Conservation (phyloP, 768 basidiomycete species). For the Rhizopogon vinicolor region DNA sequence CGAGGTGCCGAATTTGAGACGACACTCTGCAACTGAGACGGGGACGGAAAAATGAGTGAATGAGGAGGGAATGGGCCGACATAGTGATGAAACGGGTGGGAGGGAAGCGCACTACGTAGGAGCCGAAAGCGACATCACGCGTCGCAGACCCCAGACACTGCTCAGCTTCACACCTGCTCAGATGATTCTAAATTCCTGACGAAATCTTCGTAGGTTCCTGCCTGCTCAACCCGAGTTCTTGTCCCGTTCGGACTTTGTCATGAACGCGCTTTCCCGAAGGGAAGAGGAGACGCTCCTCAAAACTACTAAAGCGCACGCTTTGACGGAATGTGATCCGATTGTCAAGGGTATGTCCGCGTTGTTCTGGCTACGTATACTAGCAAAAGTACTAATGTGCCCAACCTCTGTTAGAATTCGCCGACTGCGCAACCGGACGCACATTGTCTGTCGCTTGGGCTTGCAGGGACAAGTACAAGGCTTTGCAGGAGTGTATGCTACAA, state of each 20-base stretch:
- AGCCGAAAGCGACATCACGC: too few species aligned
- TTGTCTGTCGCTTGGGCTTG: conserved; percentile 87
- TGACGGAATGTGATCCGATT: conserved; percentile 71
- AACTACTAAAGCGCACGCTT: conserved; percentile 71
- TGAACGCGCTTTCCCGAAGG: conserved; percentile 83
- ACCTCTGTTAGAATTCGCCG: conserved; percentile 62
- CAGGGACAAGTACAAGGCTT: conserved; percentile 55
- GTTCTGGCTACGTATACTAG: neutral
- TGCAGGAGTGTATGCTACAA: conserved; percentile 77
- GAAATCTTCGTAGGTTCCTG: too few species aligned
- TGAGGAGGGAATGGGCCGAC: conserved; percentile 6
- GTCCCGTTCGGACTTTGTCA: conserved; percentile 19
- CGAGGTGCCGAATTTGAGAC: conserved; percentile 37
- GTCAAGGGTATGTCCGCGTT: conserved; percentile 53
- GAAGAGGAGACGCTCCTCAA: conserved; percentile 87
- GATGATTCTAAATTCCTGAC: too few species aligned
- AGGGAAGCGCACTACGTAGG: neutral
- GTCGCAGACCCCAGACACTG: neutral
- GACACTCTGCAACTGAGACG: conserved; percentile 1
- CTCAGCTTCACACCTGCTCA: too few species aligned
- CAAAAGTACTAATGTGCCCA: neutral
- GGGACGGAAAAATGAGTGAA: conserved; percentile 10
- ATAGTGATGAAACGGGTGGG: conserved; percentile 4
- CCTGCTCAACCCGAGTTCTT: too few species aligned
- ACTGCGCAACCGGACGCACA: conserved; percentile 77